phyloP scores from a whole-genome alignment of 768 basidiomycete genomes.

The Leucocoprinus leucothites region DNA sequence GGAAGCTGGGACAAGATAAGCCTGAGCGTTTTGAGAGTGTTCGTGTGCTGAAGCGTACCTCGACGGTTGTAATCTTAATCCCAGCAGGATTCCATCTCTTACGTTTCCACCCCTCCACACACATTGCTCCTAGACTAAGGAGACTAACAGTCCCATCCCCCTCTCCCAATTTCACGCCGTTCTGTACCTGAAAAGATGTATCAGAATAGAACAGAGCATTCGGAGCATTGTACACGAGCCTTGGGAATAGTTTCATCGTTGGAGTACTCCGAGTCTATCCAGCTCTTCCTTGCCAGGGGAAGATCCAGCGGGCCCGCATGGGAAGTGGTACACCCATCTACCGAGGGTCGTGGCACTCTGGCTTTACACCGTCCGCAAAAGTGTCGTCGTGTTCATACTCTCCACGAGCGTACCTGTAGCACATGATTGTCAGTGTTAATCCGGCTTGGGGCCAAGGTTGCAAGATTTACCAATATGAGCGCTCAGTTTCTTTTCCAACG shows the following conservation, averaged over 20 bases:
- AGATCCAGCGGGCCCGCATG: constrained; percentile 46
- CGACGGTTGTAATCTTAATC: constrained; percentile 84
- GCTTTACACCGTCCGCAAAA: constrained; percentile 38
- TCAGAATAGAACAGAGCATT: neutral
- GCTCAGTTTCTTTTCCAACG: constrained; percentile 94
- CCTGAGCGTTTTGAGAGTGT: neutral
- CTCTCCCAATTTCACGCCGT: constrained; percentile 91
- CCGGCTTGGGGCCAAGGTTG: neutral
- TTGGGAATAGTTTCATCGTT: constrained; percentile 58
- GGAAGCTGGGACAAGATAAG: constrained; percentile 49
- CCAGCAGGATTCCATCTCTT: constrained; percentile 88
- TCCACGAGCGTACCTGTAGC: constrained; percentile 65
- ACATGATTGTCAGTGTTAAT: neutral
- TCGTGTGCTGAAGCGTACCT: constrained; percentile 45
- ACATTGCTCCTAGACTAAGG: constrained; percentile 91
- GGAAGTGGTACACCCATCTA: constrained; percentile 37
- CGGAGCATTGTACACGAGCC: constrained; percentile 24
- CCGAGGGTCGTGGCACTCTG: constrained; percentile 43
- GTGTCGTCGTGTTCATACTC: constrained; percentile 65
- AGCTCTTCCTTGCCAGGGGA: constrained; percentile 55
- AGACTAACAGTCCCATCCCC: constrained; percentile 93
- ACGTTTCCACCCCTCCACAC: constrained; percentile 91
- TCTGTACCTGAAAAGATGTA: constrained; percentile 46
- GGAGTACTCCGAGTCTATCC: constrained; percentile 86
- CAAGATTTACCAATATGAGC: constrained; percentile 75